Conservation (phyloP, 192 early-diverging fungal genomes). For the Podila epicladia region DNA sequence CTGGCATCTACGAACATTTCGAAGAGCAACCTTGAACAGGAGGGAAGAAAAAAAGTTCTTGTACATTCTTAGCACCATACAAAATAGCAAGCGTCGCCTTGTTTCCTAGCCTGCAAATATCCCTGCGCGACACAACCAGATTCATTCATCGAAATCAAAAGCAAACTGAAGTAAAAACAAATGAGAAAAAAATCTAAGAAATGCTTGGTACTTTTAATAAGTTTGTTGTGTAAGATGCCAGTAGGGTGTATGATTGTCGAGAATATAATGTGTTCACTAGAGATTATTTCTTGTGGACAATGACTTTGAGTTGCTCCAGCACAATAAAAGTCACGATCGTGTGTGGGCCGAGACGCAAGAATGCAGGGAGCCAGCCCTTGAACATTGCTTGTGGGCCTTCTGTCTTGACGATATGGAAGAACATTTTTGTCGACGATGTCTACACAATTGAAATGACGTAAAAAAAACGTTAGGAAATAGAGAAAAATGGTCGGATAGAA, state of each 20-base stretch:
- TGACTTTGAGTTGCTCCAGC: slow-evolving; percentile 75
- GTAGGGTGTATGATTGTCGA: background rate
- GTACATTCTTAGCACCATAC: too few species aligned
- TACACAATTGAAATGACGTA: slow-evolving; percentile 28
- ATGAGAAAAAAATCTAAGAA: background rate
- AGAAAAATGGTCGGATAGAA: background rate
- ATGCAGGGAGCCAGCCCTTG: slow-evolving; percentile 88
- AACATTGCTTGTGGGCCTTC: slow-evolving; percentile 80
- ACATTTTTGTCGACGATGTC: slow-evolving; percentile 53
- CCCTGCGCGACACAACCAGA: too few species aligned
- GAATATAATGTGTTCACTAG: background rate
- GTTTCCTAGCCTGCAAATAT: too few species aligned
- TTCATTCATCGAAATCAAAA: too few species aligned
- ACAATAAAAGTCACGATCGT: slow-evolving; percentile 87
- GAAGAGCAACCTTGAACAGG: background rate
- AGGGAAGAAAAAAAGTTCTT: too few species aligned
- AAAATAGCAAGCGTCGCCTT: too few species aligned
- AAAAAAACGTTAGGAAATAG: background rate
- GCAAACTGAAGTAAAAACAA: too few species aligned
- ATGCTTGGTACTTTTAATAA: background rate
- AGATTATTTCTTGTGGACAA: slow-evolving; percentile 32
- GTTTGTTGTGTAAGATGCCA: background rate
- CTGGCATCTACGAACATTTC: slow-evolving; percentile 2
- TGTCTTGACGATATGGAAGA: slow-evolving; percentile 64
- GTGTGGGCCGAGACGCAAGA: slow-evolving; percentile 84